Evolutionary conservation across 371 early-diverging fungal species (phyloP), one percentile per base, ranked within the genome.

Genomic region (Rhizopus microsporus): DNA sequence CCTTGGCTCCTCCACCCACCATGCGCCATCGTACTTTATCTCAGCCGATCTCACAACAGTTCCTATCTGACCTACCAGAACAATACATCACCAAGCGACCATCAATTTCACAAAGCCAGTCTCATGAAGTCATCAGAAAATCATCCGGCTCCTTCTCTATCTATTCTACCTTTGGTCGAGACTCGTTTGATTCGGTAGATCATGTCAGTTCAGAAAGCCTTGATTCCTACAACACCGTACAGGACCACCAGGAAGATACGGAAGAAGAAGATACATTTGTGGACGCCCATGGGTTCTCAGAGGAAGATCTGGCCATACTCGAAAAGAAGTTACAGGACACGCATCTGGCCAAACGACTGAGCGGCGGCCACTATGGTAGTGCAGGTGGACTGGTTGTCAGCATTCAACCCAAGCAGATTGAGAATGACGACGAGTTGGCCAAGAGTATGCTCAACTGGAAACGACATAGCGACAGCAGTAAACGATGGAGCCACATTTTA

Each of bases 361-460:
- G 71, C 17, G 80, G 77, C 1, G 77, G 75, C 9, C 80, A 80
- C 53, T 80, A 60, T 59, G 80, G 80, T 4, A 74, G 75, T 46
- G 80, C 77, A 39, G 80, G 80, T 16, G 77, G 80, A 17, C 62
- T 80, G 8, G 56, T 76, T 7, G 15, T 68, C 7, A 75, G 76
- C 49, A 76, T 63, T 16, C 48, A 59, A 4, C n/a, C 48, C 7
- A 32, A 39, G 12, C 34, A 47, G 39, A 37, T 47, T 5, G 44
- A 45, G 10, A 34, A 40, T 7, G 67, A 66, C 23, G 67, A 66
- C 16, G 67, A 54, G 13, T n/a, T 64, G 0, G 69, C 70, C 0
- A 53, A 72, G 29, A 66, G 71, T 4, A 64, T 76, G 69, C 44
- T 75, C 29, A 70, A 76, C 39, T 76, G 76, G 76, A 76, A 76